Base-by-base conservation (phyloP, 1,139 yeast species). In the Zygotorulaspora mrakii region DNA sequence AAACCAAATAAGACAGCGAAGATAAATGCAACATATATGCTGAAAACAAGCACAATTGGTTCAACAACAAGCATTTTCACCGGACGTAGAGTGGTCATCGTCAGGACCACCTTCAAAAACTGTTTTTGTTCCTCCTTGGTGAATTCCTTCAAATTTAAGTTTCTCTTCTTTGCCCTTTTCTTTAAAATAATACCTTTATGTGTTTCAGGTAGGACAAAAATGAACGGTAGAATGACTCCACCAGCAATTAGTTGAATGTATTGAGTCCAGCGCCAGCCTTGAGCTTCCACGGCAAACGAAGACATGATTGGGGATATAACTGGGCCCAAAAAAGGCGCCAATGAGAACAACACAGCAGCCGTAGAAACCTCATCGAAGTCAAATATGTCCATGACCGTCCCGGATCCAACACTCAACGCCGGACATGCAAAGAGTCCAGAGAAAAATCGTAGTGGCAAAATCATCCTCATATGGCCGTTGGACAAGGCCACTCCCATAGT, bases 331-430 rank as follows among this genome's bases (percentile, higher is more conserved):
- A 79, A 80, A 29, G 86, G 87, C 28, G 80, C 82, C 52, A 76
- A 65, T 66, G 82, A 78, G 66, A 80, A 84, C 39, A 74, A 68
- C 1, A 86, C 77, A 76, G 83, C 75, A 13, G 91, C 89, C 12
- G 79, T 54, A 11, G 85, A 82, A 56, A 77, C 65, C 55, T 77
- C 77, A 32, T 71, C 73, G n/a, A 78, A 76, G 30, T 70, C 73
- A 81, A 86, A 82, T 30, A 82, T 65, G 63, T 88, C 96, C 43
- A 82, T 73, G 46, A 87, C 74, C 3, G 94, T 78, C 44, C 95
- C 96, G 43, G 89, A 94, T 9, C 91, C 95, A 50, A 85, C 78
- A 3, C 94, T 80, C 57, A 88, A 70, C 0, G 94, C 88, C 4
- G 96, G 96, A 3, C 91, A 78, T 0, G 94, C 85, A 43, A 83